Conservation (phyloP, 2,329 filamentous ascomycete species). For the Aspergillus neotritici region DNA sequence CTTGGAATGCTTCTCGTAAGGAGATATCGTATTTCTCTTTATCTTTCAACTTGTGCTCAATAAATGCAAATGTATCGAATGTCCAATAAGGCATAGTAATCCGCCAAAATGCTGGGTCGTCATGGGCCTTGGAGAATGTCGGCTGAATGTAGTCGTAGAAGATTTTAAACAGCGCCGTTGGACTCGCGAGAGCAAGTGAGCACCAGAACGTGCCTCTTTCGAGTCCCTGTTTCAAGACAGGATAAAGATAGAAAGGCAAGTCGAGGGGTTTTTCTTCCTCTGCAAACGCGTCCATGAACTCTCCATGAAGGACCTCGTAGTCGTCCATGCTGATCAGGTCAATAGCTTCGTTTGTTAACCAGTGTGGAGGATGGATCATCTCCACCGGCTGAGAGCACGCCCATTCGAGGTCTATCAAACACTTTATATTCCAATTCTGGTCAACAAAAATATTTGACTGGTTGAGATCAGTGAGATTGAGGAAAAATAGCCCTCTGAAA, state of each 20-base stretch:
- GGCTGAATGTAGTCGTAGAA: constrained; percentile 25
- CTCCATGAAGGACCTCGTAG: constrained; percentile 2
- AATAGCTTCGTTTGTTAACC: constrained; percentile 19
- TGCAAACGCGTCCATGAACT: constrained; percentile 5
- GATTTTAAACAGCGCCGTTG: constrained; percentile 18
- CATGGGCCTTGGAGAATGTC: constrained; percentile 15
- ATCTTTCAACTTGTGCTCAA: constrained; percentile 16
- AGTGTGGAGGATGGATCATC: constrained; percentile 20
- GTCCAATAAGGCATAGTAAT: constrained; percentile 20
- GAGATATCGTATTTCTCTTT: constrained; percentile 16
- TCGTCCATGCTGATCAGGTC: constrained; percentile 11
- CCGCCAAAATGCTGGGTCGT: constrained; percentile 11
- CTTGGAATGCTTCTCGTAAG: constrained; percentile 10
- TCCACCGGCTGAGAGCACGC: constrained; percentile 19
- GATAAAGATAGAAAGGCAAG: background rate
- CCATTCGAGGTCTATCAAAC: constrained; percentile 21
- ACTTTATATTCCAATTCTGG: constrained; percentile 19
- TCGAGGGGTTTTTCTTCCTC: constrained; percentile 1
- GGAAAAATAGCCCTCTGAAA: constrained; percentile 32
- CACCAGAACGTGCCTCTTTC: constrained; percentile 24
- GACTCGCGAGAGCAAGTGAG: constrained; percentile 19
- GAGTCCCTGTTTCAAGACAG: constrained; percentile 15
- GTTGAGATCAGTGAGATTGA: constrained; percentile 37
- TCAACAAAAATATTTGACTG: constrained; percentile 26
- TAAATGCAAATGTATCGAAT: constrained; percentile 9